A percentile compares a stretch with the other conserved stretches of the same genome.
Evolutionary conservation across 2,329 filamentous ascomycete genomes (phyloP).

Genomic region (Apiospora aurea): DNA sequence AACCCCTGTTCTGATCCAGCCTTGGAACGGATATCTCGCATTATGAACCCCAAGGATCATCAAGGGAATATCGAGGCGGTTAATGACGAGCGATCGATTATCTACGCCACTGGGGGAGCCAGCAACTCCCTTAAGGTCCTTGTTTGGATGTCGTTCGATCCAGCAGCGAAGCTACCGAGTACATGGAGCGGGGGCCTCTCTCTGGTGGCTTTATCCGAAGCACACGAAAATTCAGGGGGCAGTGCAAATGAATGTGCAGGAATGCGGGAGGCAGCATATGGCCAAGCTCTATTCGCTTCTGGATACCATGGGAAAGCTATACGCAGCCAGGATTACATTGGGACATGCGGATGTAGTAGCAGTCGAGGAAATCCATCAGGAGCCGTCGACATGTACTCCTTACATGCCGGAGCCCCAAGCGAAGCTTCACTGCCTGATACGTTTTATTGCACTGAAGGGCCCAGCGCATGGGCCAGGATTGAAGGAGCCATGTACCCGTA

Average conservation of each 20-base stretch:
- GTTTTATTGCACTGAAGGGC: neutral
- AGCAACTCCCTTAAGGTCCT: neutral
- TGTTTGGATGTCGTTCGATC: neutral
- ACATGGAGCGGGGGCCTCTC: neutral
- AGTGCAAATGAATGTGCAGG: neutral
- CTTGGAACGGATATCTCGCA: slow-evolving; percentile 31
- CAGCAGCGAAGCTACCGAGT: neutral
- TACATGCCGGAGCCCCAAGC: neutral
- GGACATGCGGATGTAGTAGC: neutral
- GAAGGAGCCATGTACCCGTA: neutral
- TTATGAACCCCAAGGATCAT: slow-evolving; percentile 35
- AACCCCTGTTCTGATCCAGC: slow-evolving; percentile 24
- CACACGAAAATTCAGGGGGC: neutral
- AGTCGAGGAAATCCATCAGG: neutral
- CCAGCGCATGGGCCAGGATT: neutral
- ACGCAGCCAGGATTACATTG: neutral
- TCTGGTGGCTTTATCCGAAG: slow-evolving; percentile 21
- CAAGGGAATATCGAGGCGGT: slow-evolving; percentile 33
- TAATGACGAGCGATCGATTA: slow-evolving; percentile 39
- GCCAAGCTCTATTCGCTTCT: neutral
- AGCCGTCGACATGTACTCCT: neutral
- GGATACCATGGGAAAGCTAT: neutral
- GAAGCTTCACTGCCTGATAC: neutral
- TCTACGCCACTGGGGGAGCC: neutral
- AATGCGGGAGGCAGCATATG: neutral